These are phyloP conservation scores for Populus tremula DNA, from an alignment of 345 rosid genomes.

Conservation along the genomic window DNA sequence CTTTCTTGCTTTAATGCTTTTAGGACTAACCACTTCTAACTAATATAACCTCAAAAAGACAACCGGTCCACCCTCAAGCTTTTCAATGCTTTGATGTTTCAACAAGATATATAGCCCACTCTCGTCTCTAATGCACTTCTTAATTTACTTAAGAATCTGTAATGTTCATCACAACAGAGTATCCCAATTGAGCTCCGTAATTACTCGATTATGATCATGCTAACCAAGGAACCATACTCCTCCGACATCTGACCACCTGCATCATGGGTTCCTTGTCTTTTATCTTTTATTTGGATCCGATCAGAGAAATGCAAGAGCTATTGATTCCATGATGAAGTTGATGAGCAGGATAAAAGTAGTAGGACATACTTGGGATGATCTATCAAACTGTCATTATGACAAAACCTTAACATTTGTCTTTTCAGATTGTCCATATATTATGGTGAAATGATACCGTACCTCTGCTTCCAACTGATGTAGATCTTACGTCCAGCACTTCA, in stretches of 20 bases:
- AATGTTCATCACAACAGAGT: neutral
- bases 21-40: neutral
- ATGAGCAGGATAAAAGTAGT: slow-evolving; percentile 46
- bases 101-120: no score
- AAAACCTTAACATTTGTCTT: slow-evolving; percentile 96
- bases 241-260: slow-evolving; percentile 34
- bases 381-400: slow-evolving; percentile 65
- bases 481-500: neutral
- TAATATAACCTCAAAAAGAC: neutral
- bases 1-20: neutral
- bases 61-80: neutral
- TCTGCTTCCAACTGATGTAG: neutral
- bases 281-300: slow-evolving; percentile 46
- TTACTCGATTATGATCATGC: slow-evolving; percentile 18
- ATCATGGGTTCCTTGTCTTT: slow-evolving; percentile 38
- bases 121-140: neutral
- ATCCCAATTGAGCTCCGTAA: slow-evolving; percentile 11
- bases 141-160: neutral
- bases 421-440: slow-evolving; percentile 67
- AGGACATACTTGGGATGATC: slow-evolving; percentile 44
- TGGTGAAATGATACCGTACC: slow-evolving; percentile 26
- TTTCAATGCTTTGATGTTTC: neutral
- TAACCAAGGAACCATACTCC: slow-evolving; percentile 18
- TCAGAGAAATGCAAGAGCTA: slow-evolving; percentile 41
- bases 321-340: slow-evolving; percentile 37